Conservation (phyloP, 2,329 filamentous ascomycete genomes). For the Tolypocladium capitatum region DNA sequence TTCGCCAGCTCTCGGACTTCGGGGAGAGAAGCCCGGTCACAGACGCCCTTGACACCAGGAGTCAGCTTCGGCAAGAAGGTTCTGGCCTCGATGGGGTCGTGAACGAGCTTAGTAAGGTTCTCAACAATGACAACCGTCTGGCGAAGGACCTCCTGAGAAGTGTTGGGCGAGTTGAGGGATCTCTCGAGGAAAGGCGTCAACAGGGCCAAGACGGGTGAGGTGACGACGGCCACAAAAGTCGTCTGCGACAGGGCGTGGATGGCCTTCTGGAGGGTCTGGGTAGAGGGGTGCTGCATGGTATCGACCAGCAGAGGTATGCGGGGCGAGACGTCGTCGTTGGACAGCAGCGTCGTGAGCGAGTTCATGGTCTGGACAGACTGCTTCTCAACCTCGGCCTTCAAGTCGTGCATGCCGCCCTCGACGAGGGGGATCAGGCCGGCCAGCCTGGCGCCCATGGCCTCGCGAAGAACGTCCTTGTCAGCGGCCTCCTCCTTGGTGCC, state of each 20-base stretch:
- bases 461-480: conserved; percentile 79
- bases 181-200: conserved; percentile 90
- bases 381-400: conserved; percentile 81
- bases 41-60: conserved; percentile 83
- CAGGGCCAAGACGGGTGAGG: conserved; percentile 85
- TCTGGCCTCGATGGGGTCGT: conserved; percentile 85
- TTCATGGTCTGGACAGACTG: conserved; percentile 88
- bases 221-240: conserved; percentile 95
- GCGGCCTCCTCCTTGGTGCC: conserved; percentile 67
- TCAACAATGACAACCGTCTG: conserved; percentile 95
- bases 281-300: conserved; percentile 87
- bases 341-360: conserved; percentile 74
- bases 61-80: conserved; percentile 90
- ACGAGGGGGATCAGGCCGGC: conserved; percentile 82
- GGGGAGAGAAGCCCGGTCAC: conserved; percentile 77
- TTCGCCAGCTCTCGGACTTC: conserved; percentile 87
- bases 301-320: conserved; percentile 86
- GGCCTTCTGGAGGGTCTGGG: conserved; percentile 81
- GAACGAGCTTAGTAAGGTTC: conserved; percentile 95
- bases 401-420: conserved; percentile 88
- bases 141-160: conserved; percentile 83
- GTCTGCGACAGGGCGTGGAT: conserved; percentile 95
- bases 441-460: conserved; percentile 79
- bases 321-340: conserved; percentile 92
- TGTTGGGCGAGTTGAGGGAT: conserved; percentile 80